Evolutionary conservation across 75 land plant species (phyloP).

Genomic region (Selaginella moellendorffii): DNA sequence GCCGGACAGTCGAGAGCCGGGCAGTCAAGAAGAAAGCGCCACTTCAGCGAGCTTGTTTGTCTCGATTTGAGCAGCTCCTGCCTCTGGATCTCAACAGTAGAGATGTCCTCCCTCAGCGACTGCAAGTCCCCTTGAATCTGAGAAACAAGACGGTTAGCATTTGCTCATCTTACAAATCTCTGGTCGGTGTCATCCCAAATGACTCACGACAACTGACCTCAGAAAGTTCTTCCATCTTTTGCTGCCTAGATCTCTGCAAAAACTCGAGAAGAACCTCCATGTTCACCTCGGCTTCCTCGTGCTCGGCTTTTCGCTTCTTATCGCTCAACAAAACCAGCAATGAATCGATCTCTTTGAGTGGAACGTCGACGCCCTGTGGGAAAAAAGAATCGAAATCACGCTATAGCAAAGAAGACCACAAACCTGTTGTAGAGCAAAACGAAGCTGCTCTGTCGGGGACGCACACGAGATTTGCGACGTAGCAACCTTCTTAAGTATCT

Average conservation of each 20-base stretch:
- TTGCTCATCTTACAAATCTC: neutral
- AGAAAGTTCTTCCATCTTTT: constrained; percentile 7
- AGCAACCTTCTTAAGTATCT: constrained; percentile 77
- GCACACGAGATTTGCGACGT: constrained; percentile 71
- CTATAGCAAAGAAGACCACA: neutral
- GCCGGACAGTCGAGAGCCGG: neutral
- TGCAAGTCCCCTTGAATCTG: constrained; percentile 8
- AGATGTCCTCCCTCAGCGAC: constrained; percentile 4
- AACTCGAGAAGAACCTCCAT: constrained; percentile 7
- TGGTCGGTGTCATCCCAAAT: too few species aligned
- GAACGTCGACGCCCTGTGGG: neutral
- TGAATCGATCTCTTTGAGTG: constrained; percentile 7
- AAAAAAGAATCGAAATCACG: neutral
- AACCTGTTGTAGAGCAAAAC: constrained; percentile 74
- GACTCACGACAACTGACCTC: constrained; percentile 1
- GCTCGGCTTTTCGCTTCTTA: constrained; percentile 7
- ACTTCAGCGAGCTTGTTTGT: neutral
- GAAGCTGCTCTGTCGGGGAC: constrained; percentile 75
- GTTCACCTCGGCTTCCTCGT: constrained; percentile 9
- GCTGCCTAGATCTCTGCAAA: neutral
- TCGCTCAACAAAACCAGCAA: neutral
- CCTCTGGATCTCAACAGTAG: constrained; percentile 1
- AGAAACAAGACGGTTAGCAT: neutral
- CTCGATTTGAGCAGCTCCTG: neutral
- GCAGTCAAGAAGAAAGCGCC: neutral